Evolutionary conservation across 177 flowering plant species (phyloP), one percentile per base, ranked within the genome.

Genomic region (Vitis hybrid): DNA sequence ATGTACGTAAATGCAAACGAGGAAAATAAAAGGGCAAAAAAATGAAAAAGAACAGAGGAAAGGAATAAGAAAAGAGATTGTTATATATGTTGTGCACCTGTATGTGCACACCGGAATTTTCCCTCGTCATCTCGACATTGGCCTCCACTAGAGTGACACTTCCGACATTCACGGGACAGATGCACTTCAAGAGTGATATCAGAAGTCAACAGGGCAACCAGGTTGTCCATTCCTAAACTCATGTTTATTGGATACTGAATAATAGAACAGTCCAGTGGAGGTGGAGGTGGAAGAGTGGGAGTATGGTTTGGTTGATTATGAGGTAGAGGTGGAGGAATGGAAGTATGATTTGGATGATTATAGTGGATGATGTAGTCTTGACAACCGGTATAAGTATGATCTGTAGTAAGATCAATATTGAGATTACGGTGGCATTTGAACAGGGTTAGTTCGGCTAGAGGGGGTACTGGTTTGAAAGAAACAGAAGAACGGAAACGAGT

Each of bases 391-490:
- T 16, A 49, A 15, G 0, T 5, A 16, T n/a, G 6, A 18, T 56
- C 59, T n/a, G 59, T n/a, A n/a, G 11, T 1, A 16, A 56, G 11
- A 16, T 1, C 51, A 8, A 2, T 19, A 19, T 11, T n/a, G 63
- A 9, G 62, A 40, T 14, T 1, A 19, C 3, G 15, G 11, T 62
- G 55, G 75, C 83, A 80, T 62, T 66, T 76, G 56, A 66, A 18
- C 27, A 77, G 21, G 62, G 73, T 67, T 3, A 35, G 40, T 35
- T 0, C 40, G 40, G 6, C 1, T 35, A 60, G 12, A 9, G 21
- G 54, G 32, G 16, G n/a, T 5, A 0, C 3, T 4, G 16, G 27
- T 1, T 18, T 58, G 4, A 69, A 52, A 46, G 70, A 63, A 11
- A 69, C 0, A 48, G 2, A 64, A 52, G 71, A 21, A 1, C 7